phyloP scores from a whole-genome alignment of 2,329 filamentous ascomycete genomes.

The Sporothrix dimorphospora region DNA sequence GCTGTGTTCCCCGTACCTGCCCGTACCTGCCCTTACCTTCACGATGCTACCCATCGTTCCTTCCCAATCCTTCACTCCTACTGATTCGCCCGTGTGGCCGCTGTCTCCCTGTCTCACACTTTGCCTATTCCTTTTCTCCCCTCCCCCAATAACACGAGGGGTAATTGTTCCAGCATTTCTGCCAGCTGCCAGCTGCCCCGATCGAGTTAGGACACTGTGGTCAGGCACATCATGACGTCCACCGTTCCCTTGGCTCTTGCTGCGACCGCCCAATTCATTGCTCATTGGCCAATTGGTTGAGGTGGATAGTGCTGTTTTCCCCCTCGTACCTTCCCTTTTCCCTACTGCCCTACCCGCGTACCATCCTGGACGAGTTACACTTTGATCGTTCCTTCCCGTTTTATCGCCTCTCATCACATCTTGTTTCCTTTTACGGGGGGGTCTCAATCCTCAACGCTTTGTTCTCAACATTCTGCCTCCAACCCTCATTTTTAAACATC shows the following conservation, averaged over 20 bases:
- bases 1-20: not conserved
- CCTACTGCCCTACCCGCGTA: not conserved
- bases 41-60: not conserved
- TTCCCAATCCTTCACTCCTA: not conserved
- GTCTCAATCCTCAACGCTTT: not conserved
- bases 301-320: not conserved
- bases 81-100: not conserved
- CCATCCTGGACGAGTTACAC: not conserved
- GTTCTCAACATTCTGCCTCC: not conserved
- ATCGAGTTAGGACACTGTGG: not conserved
- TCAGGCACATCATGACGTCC: conserved; percentile 14
- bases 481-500: not conserved
- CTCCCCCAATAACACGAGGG: not conserved
- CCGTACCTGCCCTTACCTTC: not conserved
- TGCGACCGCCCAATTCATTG: not conserved
- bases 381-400: not conserved
- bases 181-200: not conserved
- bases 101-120: not conserved
- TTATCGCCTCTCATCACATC: not conserved
- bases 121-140: not conserved
- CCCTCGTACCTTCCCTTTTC: conserved; percentile 16
- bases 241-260: not conserved
- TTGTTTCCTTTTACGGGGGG: not conserved
- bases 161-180: conserved; percentile 9
- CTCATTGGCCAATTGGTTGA: conserved; percentile 22